Conservation (phyloP, 768 basidiomycete genomes). For the Kwoniella sp. region DNA sequence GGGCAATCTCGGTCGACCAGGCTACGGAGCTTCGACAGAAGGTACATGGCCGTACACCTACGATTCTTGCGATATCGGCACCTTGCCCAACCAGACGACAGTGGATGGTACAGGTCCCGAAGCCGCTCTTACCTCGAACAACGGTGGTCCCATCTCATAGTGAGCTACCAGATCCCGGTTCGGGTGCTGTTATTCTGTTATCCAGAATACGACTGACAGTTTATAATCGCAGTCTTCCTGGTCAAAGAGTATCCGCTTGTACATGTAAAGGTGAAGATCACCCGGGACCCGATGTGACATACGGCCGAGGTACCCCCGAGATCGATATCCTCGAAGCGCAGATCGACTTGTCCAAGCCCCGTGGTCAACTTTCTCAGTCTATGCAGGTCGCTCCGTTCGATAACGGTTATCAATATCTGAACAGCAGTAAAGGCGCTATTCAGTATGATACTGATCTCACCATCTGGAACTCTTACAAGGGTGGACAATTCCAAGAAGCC, state of each 20-base stretch:
- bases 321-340: slow-evolving; percentile 83
- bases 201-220: not conserved
- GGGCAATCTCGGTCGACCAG: slow-evolving; percentile 83
- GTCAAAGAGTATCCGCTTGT: slow-evolving; percentile 82
- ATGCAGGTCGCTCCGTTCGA: slow-evolving; percentile 73
- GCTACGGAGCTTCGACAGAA: slow-evolving; percentile 86
- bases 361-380: slow-evolving; percentile 76
- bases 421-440: slow-evolving; percentile 50
- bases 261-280: slow-evolving; percentile 83
- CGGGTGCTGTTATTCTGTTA: too few relatives aligned
- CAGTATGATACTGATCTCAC: slow-evolving; percentile 52
- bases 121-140: slow-evolving; percentile 31
- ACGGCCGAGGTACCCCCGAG: slow-evolving; percentile 81
- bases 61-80: slow-evolving; percentile 81
- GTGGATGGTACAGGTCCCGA: slow-evolving; percentile 37
- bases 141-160: slow-evolving; percentile 43
- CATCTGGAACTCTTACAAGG: slow-evolving; percentile 54
- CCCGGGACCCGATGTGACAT: slow-evolving; percentile 80
- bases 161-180: too few relatives aligned
- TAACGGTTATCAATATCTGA: slow-evolving; percentile 62
- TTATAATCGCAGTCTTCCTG: slow-evolving; percentile 67
- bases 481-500: slow-evolving; percentile 57
- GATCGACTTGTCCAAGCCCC: slow-evolving; percentile 51
- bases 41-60: slow-evolving; percentile 86
- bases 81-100: slow-evolving; percentile 59